Evolutionary conservation across 1,284 basidiomycete species (phyloP), one percentile per base, ranked within the genome.

Genomic region (Phlebopus sp.): DNA sequence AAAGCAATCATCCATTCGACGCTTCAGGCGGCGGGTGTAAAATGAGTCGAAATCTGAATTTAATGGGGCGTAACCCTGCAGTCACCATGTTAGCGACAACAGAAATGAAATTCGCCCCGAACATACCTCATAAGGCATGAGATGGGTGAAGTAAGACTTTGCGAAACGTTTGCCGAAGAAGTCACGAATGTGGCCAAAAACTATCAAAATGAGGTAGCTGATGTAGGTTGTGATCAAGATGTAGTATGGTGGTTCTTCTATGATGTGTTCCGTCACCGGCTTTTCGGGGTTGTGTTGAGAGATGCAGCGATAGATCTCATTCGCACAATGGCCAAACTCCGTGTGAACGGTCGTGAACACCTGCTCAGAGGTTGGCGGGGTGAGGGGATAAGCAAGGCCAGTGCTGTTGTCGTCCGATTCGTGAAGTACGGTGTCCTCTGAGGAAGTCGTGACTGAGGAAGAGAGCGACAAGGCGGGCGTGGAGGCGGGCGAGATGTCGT

Each of bases 41-140:
- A 99, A 99, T 25, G 95, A 98, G 71, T 99, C 97, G 60, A 98
- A 99, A 69, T 99, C 96, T 29, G 94, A 97, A 71, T 95, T 97
- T 54, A 99, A 78, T 11, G 97, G 90, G 1, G 96, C 97, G 64
- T 97, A 97, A 52, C 94, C 94, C 90, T 94, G 64, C 15, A 4
- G 19, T 5, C 21, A 37, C 42, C 32, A 32, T 15, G 50, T 59
- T 15, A 51, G 49, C 27, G 39, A 51, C 18, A 17, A 30, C 23
- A 36, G 10, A 14, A 32, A 47, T 3, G 36, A 9, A 11, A 34
- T 35, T 41, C 8, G 13, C 13, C 8, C 2, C 4, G 10, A 39
- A 77, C 90, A 70, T 64, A 93, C 92, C 60, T 92, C 76, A 57
- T 79, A 75, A 37, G 90, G 86, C 70, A 91, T 82, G 44, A 97